Conservation (phyloP, 352 stramenopile species). For the Pilasporangium apinafurcum region DNA sequence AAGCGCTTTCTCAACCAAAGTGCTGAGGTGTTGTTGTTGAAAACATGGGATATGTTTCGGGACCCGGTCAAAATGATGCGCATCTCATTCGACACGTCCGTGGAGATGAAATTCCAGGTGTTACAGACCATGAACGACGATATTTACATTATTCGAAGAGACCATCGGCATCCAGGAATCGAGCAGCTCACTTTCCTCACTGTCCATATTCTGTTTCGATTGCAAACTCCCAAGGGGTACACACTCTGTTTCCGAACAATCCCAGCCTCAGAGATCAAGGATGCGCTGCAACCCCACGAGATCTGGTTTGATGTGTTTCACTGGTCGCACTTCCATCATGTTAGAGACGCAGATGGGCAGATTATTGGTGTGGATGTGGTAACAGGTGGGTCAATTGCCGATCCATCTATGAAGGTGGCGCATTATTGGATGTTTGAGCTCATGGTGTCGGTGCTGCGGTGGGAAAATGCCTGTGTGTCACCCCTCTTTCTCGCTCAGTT, state of each 20-base stretch:
- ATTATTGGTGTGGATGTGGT: slow-evolving; percentile 42
- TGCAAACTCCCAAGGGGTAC: slow-evolving; percentile 50
- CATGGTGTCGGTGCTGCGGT: slow-evolving; percentile 52
- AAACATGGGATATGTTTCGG: slow-evolving; percentile 36
- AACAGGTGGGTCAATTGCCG: slow-evolving; percentile 40
- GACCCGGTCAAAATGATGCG: slow-evolving; percentile 31
- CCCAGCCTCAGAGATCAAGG: slow-evolving; percentile 34
- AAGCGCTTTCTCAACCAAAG: slow-evolving; percentile 30
- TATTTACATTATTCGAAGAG: slow-evolving; percentile 45
- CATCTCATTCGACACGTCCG: slow-evolving; percentile 37
- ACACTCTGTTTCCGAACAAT: slow-evolving; percentile 57
- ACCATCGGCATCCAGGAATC: slow-evolving; percentile 37
- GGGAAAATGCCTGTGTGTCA: slow-evolving; percentile 41
- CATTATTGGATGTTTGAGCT: slow-evolving; percentile 68
- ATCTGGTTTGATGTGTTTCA: slow-evolving; percentile 60
- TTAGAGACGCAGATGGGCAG: slow-evolving; percentile 25
- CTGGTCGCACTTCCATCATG: slow-evolving; percentile 56
- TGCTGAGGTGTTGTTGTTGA: slow-evolving; percentile 24
- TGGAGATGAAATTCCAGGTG: slow-evolving; percentile 36
- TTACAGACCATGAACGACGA: slow-evolving; percentile 50
- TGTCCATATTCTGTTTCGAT: slow-evolving; percentile 49
- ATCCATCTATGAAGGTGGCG: slow-evolving; percentile 39
- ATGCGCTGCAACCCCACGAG: slow-evolving; percentile 33
- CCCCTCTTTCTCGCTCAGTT: slow-evolving; percentile 42
- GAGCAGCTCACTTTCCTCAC: slow-evolving; percentile 50